phyloP scores from a whole-genome alignment of 2,329 filamentous ascomycete genomes.

The Scolecobasidium constrictum region DNA sequence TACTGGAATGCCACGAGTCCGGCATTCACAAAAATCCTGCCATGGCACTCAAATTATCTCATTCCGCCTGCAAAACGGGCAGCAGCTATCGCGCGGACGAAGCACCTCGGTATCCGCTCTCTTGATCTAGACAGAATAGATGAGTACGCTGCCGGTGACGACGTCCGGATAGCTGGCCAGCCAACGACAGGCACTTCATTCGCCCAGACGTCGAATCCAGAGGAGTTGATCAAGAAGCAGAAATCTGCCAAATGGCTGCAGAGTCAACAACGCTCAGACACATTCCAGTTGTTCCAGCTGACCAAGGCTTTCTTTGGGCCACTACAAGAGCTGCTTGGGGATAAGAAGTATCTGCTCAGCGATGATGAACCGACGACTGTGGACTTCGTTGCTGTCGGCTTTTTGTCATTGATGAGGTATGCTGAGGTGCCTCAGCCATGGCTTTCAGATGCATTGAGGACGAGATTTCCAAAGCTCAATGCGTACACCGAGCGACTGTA shows the following conservation, averaged over 20 bases:
- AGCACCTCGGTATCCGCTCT: slow-evolving; percentile 24
- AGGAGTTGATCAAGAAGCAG: slow-evolving; percentile 1
- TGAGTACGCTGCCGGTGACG: background rate
- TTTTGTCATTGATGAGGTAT: slow-evolving; percentile 62
- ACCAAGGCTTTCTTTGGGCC: slow-evolving; percentile 62
- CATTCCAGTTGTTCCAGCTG: slow-evolving; percentile 66
- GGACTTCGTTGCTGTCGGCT: slow-evolving; percentile 74
- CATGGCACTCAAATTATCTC: slow-evolving; percentile 82
- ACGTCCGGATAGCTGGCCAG: background rate
- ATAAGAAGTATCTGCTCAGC: slow-evolving; percentile 46
- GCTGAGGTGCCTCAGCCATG: slow-evolving; percentile 51
- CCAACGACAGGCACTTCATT: background rate
- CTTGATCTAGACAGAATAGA: slow-evolving; percentile 3
- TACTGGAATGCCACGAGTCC: slow-evolving; percentile 69
- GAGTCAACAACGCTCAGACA: slow-evolving; percentile 55
- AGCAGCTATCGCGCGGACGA: slow-evolving; percentile 57
- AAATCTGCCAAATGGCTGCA: slow-evolving; percentile 31
- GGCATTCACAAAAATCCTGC: slow-evolving; percentile 67
- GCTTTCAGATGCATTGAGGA: slow-evolving; percentile 46
- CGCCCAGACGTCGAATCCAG: background rate
- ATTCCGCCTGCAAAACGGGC: slow-evolving; percentile 64
- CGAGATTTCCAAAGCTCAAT: slow-evolving; percentile 31
- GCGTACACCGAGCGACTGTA: slow-evolving; percentile 27
- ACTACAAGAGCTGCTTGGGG: slow-evolving; percentile 50
- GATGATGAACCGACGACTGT: slow-evolving; percentile 46